Conservation (phyloP, 495 filamentous ascomycete species). For the Trichocladium uniseriatum region DNA sequence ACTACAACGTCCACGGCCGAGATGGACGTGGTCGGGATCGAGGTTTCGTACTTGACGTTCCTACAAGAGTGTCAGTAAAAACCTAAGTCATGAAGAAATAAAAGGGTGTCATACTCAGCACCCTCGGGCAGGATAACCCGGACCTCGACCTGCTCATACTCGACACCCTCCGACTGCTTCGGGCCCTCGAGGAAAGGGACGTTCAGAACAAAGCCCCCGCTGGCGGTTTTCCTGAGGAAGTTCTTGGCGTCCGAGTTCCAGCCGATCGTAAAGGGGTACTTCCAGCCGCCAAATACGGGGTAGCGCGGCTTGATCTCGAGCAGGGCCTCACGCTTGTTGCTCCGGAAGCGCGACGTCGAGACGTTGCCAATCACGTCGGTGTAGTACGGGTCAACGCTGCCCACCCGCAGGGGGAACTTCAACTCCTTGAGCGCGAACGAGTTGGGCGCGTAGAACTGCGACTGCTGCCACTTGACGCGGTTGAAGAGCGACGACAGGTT, state of each 20-base stretch:
- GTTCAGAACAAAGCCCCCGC: constrained; percentile 71
- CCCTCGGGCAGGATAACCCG: constrained; percentile 86
- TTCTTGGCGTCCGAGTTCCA: constrained; percentile 79
- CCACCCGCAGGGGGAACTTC: constrained; percentile 65
- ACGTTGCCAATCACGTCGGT: constrained; percentile 97
- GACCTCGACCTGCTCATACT: constrained; percentile 73
- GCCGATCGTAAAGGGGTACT: constrained; percentile 88
- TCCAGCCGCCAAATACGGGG: constrained; percentile 94
- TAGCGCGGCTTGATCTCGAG: constrained; percentile 89
- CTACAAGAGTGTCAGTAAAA: constrained; percentile 27
- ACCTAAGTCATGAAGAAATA: not conserved
- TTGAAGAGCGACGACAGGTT: constrained; percentile 76
- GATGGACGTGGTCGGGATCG: constrained; percentile 50
- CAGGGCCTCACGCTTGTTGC: constrained; percentile 63
- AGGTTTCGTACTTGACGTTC: constrained; percentile 58
- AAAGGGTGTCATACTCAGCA: constrained; percentile 54
- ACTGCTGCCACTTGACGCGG: constrained; percentile 71
- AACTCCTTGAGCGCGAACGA: constrained; percentile 74
- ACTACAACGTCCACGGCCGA: constrained; percentile 43
- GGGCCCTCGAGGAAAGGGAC: constrained; percentile 95
- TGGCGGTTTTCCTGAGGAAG: constrained; percentile 57
- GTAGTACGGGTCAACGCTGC: constrained; percentile 80
- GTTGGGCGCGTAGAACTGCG: constrained; percentile 65
- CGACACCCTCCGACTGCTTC: constrained; percentile 69
- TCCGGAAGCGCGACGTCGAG: constrained; percentile 82